Base-by-base conservation (phyloP, 148 eudicot species). In the Spergularia bocconei region DNA sequence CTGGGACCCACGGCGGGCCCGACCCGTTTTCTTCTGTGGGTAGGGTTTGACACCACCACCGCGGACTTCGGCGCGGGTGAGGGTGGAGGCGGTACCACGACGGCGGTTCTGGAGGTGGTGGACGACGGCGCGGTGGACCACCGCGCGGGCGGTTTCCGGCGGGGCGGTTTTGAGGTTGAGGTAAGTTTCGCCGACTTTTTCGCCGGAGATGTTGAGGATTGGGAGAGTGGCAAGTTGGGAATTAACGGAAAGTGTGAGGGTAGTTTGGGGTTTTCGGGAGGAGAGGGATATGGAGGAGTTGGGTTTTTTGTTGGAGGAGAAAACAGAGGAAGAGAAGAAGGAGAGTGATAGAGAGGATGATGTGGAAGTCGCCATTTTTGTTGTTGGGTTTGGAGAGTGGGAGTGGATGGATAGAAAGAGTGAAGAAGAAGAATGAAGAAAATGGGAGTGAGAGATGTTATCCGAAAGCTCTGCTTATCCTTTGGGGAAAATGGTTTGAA, bases 71-170 rank as follows among this genome's bases (percentile, higher is more conserved):
- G 83, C 96, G 36, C 97, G 96, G 41, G 98, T 94, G 59, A 91
- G 93, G 39, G 97, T 94, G 33, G 97, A 91, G 66, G 98, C 98
- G 1, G 98, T 94, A 7, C 97, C 97, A 41, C 96, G 91, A 33
- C 97, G 91, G 74, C 79, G 81, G 88, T 92, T 92, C 23, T 82
- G 86, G 76, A 90, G 88, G 84, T 92, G 93, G 38, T 89, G 88
- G 81, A 85, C 76, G 62, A 96, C 76, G 36, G 89, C 99, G 20
- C 99, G 97, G 89, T 96, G 99, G 75, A 96, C 98, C 73, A 96
- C 99, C 64, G 99, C 98, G 48, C 99, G 91, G 0, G 99, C 92
- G 70, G 99, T 96, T 1, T 89, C 89, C 10, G 91, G 77, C 0
- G 90, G 86, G 63, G 99, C 98, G 73, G 97, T 80, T 6, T 86